Evolutionary conservation across 2,329 filamentous ascomycete species (phyloP).

Genomic region (Blastomyces silverae): DNA sequence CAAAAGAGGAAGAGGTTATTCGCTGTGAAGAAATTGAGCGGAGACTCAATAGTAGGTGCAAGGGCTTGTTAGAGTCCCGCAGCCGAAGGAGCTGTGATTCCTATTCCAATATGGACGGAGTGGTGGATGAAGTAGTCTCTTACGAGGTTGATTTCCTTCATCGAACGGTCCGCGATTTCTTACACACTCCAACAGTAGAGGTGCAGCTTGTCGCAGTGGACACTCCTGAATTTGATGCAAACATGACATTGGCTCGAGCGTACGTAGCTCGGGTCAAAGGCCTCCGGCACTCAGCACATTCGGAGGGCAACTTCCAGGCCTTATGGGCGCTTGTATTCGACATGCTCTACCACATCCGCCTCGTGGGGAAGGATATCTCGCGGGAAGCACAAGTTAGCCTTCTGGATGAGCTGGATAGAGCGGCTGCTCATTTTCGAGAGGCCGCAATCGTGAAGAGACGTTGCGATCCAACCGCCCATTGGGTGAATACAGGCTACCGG

Average conservation of each 20-base stretch:
- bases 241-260: constrained; percentile 7
- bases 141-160: constrained; percentile 15
- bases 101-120: constrained; percentile 1
- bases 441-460: constrained; percentile 5
- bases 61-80: constrained; percentile 20
- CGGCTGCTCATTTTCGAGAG: neutral
- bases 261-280: constrained; percentile 8
- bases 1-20: constrained; percentile 12
- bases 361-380: neutral
- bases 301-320: constrained; percentile 1
- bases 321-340: constrained; percentile 3
- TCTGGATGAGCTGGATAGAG: constrained; percentile 6
- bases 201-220: neutral
- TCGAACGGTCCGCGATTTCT: constrained; percentile 16
- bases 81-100: neutral
- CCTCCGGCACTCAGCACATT: neutral
- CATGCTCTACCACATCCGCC: neutral
- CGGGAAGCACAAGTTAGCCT: neutral
- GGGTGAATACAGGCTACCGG: constrained; percentile 4
- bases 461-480: neutral
- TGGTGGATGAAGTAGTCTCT: neutral
- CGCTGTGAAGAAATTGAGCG: constrained; percentile 18
- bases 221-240: constrained; percentile 1
- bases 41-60: constrained; percentile 21
- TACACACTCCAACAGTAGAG: constrained; percentile 12